phyloP scores from a whole-genome alignment of 2,329 filamentous ascomycete genomes.

The Capronia americana region DNA sequence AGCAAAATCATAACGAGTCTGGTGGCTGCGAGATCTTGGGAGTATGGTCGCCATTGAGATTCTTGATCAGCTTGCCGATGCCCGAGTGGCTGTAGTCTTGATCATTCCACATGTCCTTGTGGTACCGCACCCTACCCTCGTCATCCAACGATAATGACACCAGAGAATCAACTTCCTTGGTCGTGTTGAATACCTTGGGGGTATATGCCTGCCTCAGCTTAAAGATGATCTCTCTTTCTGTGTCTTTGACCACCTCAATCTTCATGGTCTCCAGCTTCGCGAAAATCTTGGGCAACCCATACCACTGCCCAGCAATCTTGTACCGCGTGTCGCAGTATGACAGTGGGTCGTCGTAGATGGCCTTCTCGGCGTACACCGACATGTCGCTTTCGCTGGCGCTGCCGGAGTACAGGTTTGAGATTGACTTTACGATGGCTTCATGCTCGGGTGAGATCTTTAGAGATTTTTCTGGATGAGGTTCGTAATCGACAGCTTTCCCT shows the following conservation, averaged over 20 bases:
- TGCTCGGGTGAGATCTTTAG: slow-evolving; percentile 46
- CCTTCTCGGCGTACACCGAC: slow-evolving; percentile 55
- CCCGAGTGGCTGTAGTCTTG: slow-evolving; percentile 57
- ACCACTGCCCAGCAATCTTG: slow-evolving; percentile 54
- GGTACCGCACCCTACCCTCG: slow-evolving; percentile 52
- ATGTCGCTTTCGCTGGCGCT: slow-evolving; percentile 57
- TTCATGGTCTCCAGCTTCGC: slow-evolving; percentile 45
- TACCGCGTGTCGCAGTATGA: slow-evolving; percentile 59
- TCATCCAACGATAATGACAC: slow-evolving; percentile 51
- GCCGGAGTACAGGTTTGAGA: slow-evolving; percentile 55
- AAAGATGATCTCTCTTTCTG: slow-evolving; percentile 52
- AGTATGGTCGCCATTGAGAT: slow-evolving; percentile 57
- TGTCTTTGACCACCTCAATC: slow-evolving; percentile 51
- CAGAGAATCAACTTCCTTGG: slow-evolving; percentile 51
- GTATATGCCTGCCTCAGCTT: slow-evolving; percentile 58
- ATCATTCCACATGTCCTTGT: slow-evolving; percentile 60
- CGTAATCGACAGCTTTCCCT: slow-evolving; percentile 50
- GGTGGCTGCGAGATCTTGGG: slow-evolving; percentile 53
- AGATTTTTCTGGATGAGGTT: slow-evolving; percentile 48
- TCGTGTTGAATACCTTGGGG: slow-evolving; percentile 47
- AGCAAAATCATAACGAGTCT: slow-evolving; percentile 25
- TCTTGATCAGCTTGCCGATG: slow-evolving; percentile 57
- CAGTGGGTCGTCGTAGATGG: slow-evolving; percentile 57
- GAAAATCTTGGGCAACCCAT: slow-evolving; percentile 42
- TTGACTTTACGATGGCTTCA: slow-evolving; percentile 52